Evolutionary conservation across 495 filamentous ascomycete genomes (phyloP), one percentile per base, ranked within the genome.

Genomic region (Neurospora sp.): DNA sequence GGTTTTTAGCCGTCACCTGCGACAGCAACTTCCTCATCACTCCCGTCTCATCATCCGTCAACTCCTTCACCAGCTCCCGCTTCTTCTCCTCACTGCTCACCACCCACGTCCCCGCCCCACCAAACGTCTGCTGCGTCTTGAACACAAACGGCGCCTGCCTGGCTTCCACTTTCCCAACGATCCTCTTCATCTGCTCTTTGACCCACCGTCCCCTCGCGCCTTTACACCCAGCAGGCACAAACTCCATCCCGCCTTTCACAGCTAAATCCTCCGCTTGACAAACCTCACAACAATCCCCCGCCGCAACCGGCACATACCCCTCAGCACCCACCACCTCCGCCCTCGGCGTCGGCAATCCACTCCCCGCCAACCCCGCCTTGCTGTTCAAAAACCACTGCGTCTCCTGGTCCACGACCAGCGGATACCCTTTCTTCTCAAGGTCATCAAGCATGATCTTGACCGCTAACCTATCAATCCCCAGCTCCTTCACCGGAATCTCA

Each of bases 51-150:
- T 42, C 42, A 12, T 70, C 71, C n/a, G 54, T 16, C 10, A 82
- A 72, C 23, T 75, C 74, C 11, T 62, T 16, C 4, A 79, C 54
- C 11, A 81, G 14, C 8, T 78, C 62, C 16, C 27, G 5, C n/a
- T 78, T 79, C 7, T 81, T 42, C 8, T 74, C 71, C 18, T 78
- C 69, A 0, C 46, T 42, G 11, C 39, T 62, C 8, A 83, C 73
- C 0, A 82, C 72, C 75, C 77, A 83, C n/a, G 80, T 81, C 20
- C 81, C 81, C 5, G 79, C 79, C 10, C 80, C 80, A n/a, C 78
- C 78, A 70, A 78, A 82, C 38, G 79, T 76, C 69, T 83, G 81
- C 23, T 83, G 81, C 5, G 74, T 81, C 71, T 83, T 82, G 69
- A 82, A 20, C 18, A 83, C 80, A 23, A 83, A 82, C 12, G 80